Evolutionary conservation across 352 stramenopile species (phyloP), one percentile per base, ranked within the genome.

Genomic region (Albugo candida): DNA sequence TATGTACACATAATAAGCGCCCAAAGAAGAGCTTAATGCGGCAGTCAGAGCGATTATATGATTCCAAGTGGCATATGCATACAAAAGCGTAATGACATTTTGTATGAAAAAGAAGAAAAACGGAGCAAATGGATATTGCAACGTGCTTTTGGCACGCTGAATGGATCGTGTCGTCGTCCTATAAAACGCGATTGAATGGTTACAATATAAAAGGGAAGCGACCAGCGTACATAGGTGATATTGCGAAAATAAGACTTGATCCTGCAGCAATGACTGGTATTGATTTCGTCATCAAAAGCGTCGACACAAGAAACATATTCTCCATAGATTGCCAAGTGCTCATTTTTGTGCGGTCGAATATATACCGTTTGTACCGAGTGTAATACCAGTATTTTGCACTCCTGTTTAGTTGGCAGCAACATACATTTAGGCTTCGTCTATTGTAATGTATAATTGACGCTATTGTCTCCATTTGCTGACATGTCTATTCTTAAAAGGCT

Each of bases 61-160:
- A 37, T 88, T 85, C 18, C 56, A 47, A 17, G 67, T 84, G 41
- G 64, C 75, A 41, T 64, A 79, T 12, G 54, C 70, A 49, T 88
- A 85, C 43, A 88, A 58, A 41, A 72, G 74, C 58, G 83, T 83
- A 48, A 84, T 83, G n/a, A 81, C 46, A n/a, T 63, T 83, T 57
- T 81, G 66, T 48, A 88, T 59, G 31, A 85, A 78, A 60, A 81
- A 88, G 58, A 85, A 85, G 55, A 83, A 88, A 53, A 85, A 85
- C 5, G 73, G 76, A 31, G 67, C 70, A 51, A 85, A 85, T 41
- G 73, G 59, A 55, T 80, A 84, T 60, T 83, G 70, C 36, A 84
- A 52, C 38, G 76, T 88, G 49, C 64, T 83, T 37, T 71, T 67
- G 13, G 71, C 48, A 45, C 66, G 65, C 37, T 67, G 60, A 54